phyloP scores from a whole-genome alignment of 495 filamentous ascomycete genomes.

The Neurospora sp. region DNA sequence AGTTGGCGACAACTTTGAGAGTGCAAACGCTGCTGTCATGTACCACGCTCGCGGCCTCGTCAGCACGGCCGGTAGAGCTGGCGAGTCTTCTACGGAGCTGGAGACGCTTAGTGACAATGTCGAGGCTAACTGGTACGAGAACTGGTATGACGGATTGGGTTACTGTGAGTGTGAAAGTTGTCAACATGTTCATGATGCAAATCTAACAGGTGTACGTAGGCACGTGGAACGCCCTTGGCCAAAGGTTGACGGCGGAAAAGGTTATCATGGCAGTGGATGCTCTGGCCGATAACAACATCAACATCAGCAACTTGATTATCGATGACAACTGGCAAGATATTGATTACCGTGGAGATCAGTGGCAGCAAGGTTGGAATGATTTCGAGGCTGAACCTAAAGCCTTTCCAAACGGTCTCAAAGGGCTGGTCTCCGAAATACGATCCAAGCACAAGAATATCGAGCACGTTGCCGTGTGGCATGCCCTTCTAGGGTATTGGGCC shows the following conservation, averaged over 20 bases:
- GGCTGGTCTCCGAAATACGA: constrained; percentile 57
- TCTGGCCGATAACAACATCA: constrained; percentile 61
- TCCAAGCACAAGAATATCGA: constrained; percentile 60
- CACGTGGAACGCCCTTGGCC: constrained; percentile 91
- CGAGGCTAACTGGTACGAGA: constrained; percentile 56
- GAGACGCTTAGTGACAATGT: constrained; percentile 30
- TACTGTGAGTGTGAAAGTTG: constrained; percentile 39
- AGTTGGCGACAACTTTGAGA: constrained; percentile 65
- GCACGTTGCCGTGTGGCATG: constrained; percentile 92
- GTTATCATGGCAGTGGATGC: constrained; percentile 63
- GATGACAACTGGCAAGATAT: constrained; percentile 96
- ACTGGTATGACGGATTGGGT: constrained; percentile 79
- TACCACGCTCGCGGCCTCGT: constrained; percentile 74
- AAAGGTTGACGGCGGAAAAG: constrained; percentile 68
- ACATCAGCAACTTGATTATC: constrained; percentile 74
- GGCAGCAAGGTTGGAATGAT: constrained; percentile 46
- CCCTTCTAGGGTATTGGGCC: constrained; percentile 92
- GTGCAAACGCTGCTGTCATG: constrained; percentile 68
- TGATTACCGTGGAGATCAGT: constrained; percentile 37
- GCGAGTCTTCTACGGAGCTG: constrained; percentile 25
- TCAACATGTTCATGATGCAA: not conserved
- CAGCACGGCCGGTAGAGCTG: constrained; percentile 10
- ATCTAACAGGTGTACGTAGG: constrained; percentile 27
- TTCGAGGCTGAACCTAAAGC: constrained; percentile 78
- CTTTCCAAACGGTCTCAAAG: constrained; percentile 71